Conservation (phyloP, 164 flowering plant species). For the Vitis cinerea region DNA sequence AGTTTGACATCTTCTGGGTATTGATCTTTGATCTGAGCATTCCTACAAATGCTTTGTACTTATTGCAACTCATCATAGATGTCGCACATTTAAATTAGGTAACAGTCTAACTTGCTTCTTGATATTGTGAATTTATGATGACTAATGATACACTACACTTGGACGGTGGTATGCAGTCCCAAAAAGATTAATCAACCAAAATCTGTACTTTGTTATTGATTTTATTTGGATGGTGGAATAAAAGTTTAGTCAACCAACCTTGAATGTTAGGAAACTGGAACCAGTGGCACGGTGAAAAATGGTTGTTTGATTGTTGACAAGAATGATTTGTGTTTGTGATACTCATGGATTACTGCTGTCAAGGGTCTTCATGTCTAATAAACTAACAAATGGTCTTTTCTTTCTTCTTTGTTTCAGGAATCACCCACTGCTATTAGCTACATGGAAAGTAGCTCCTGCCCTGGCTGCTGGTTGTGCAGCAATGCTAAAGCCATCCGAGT, state of each 20-base stretch:
- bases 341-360: background rate
- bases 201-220: background rate
- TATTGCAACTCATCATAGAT: no score
- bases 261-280: background rate
- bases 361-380: background rate
- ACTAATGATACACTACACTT: no score
- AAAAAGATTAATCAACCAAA: no score
- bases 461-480: constrained; percentile 98
- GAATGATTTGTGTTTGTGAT: background rate
- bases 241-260: background rate
- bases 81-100: no score
- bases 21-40: no score
- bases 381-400: background rate
- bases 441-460: constrained; percentile 99
- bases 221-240: no score
- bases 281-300: background rate
- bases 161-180: no score
- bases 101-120: no score
- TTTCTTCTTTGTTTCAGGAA: constrained; percentile 54
- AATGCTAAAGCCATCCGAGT: constrained; percentile 89
- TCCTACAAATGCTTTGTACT: no score
- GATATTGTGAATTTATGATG: no score
- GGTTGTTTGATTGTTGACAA: background rate
- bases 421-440: constrained; percentile 89
- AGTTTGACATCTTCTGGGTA: no score